Evolutionary conservation across 2,329 filamentous ascomycete genomes (phyloP), one percentile per base, ranked within the genome.

Genomic region (Sclerotinia glacialis): DNA sequence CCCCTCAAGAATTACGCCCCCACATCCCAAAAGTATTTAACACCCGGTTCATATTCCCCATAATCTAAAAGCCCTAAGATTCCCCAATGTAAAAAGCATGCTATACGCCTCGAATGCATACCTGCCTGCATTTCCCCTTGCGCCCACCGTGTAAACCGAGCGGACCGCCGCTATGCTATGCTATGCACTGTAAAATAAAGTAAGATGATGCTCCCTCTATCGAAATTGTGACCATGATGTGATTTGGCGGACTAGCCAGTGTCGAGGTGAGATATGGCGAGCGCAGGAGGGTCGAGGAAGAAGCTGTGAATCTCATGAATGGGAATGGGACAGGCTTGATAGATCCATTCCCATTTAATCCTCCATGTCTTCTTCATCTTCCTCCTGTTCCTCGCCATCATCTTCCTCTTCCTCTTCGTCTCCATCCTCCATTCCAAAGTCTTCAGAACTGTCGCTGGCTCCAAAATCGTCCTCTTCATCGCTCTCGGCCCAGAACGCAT

Each of bases 401-500:
- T 82, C 81, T 16, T 85, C 83, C 8, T 85, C 84, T 11, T 77
- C 79, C 50, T 85, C 85, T 11, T 83, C 82, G 31, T 83, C 82
- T 50, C 83, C 85, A 55, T 89, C 86, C 42, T 85, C 84, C 78
- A 85, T 82, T 31, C 85, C 83, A 37, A 86, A 83, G 53, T 86
- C 84, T 14, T 88, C 88, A 42, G 73, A 74, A 65, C 84, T 86
- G 71, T 92, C 90, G 73, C 89, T 91, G 21, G 89, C 89, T 12
- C 88, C 89, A 77, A 93, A 93, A 71, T 93, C 90, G 63, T 90
- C 86, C 71, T 92, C 90, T 71, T 90, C 84, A 67, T 90, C 90
- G 58, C 86, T 88, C 76, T 91, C 89, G 44, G 85, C 86, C 89
- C 92, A 95, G 76, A 96, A 96, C 69, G 91, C 90, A 71, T 90